Percentiles rank a stretch among this genome's conserved stretches.
Evolutionary conservation across 805 yeast species (phyloP).

Genomic region (Myxozyma lipomycoides): DNA sequence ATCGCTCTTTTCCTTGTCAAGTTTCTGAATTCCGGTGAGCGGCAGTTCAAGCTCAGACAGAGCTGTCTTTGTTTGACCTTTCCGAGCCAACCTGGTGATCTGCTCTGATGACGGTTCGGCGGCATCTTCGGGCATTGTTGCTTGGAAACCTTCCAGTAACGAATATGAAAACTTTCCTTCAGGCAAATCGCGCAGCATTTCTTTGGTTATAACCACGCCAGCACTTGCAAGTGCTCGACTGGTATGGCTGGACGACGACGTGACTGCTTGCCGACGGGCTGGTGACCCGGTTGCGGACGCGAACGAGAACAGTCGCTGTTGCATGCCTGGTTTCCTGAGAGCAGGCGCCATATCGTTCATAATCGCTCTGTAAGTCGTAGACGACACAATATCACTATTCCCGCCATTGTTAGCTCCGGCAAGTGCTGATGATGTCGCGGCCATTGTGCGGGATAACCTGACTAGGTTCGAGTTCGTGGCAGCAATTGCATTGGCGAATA

Average conservation of each 20-base stretch:
- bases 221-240: neutral
- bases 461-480: constrained; percentile 40
- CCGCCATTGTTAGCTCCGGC: constrained; percentile 17
- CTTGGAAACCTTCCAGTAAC: constrained; percentile 66
- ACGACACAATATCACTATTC: constrained; percentile 36
- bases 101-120: constrained; percentile 3
- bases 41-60: neutral
- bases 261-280: neutral
- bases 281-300: neutral
- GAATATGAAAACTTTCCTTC: constrained; percentile 42
- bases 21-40: constrained; percentile 17
- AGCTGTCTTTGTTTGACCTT: no score
- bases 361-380: constrained; percentile 44
- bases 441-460: constrained; percentile 39
- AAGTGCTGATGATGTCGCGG: constrained; percentile 39
- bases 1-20: constrained; percentile 15
- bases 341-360: constrained; percentile 43
- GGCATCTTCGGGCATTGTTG: constrained; percentile 37
- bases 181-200: constrained; percentile 55
- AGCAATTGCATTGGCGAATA: constrained; percentile 24
- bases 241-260: neutral
- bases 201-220: constrained; percentile 48
- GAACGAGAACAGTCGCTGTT: constrained; percentile 39
- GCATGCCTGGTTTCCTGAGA: constrained; percentile 40
- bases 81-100: neutral